phyloP scores from a whole-genome alignment of 2,329 filamentous ascomycete genomes.

The Penicillium hordei region DNA sequence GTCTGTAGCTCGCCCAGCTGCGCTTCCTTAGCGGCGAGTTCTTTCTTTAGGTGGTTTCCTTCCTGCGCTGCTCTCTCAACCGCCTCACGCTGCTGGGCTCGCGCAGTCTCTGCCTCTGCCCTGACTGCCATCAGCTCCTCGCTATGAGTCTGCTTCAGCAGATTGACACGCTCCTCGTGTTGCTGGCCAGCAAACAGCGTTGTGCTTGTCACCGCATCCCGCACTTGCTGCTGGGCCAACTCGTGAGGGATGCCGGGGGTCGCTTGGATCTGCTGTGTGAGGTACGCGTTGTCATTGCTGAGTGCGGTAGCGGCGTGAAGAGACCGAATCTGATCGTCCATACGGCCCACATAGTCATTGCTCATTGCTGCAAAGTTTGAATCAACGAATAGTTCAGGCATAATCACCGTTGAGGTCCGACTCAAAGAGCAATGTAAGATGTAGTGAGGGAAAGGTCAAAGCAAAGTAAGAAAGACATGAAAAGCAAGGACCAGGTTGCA shows the following conservation, averaged over 20 bases:
- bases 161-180: not conserved
- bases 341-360: no score
- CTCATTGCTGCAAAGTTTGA: not conserved
- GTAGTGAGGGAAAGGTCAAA: not conserved
- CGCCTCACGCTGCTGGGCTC: not conserved
- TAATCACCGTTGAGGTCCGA: not conserved
- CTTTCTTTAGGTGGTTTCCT: rapidly evolving
- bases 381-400: not conserved
- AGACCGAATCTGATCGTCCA: not conserved
- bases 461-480: not conserved
- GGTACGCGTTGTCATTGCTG: not conserved
- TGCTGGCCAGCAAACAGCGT: not conserved
- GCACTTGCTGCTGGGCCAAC: not conserved
- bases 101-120: not conserved
- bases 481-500: not conserved
- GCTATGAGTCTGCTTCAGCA: not conserved
- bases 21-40: not conserved
- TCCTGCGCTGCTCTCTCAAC: no score
- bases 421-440: not conserved
- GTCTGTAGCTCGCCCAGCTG: not conserved
- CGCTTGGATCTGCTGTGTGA: not conserved
- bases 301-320: not conserved
- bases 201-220: not conserved
- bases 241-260: not conserved
- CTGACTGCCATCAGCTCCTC: not conserved